These are phyloP conservation scores for Hemisphaericaspora nanyangensis DNA, from an alignment of 805 yeast genomes.

Conservation along the genomic window DNA sequence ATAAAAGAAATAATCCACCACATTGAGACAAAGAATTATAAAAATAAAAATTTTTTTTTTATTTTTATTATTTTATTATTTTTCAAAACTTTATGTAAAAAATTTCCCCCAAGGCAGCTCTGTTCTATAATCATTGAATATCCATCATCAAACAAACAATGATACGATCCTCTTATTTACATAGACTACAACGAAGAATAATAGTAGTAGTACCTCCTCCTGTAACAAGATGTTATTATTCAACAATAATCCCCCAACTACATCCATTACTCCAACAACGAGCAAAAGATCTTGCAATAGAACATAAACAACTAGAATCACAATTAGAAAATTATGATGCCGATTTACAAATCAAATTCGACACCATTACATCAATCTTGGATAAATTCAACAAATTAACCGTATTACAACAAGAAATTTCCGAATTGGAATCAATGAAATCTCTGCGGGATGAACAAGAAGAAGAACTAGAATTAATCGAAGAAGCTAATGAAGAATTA, in stretches of 20 bases:
- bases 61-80: too few relatives aligned
- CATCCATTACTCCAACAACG: conserved; percentile 39
- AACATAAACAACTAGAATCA: conserved; percentile 21
- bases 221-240: conserved; percentile 1
- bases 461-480: conserved; percentile 40
- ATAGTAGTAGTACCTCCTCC: neutral
- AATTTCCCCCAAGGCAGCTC: too few relatives aligned
- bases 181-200: neutral
- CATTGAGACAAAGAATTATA: too few relatives aligned
- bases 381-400: conserved; percentile 29
- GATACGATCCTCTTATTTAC: neutral
- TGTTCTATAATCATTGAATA: neutral
- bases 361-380: conserved; percentile 26
- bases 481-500: conserved; percentile 63
- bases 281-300: conserved; percentile 28
- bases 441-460: conserved; percentile 19
- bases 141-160: neutral
- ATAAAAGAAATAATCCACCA: too few relatives aligned
- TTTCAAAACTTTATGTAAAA: too few relatives aligned
- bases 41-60: too few relatives aligned
- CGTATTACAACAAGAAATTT: conserved; percentile 20
- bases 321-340: conserved; percentile 29
- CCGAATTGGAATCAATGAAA: conserved; percentile 21
- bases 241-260: conserved; percentile 17
- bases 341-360: conserved; percentile 28